Conservation (phyloP, 345 rosid genomes). For the Rhizophora apiculata region DNA sequence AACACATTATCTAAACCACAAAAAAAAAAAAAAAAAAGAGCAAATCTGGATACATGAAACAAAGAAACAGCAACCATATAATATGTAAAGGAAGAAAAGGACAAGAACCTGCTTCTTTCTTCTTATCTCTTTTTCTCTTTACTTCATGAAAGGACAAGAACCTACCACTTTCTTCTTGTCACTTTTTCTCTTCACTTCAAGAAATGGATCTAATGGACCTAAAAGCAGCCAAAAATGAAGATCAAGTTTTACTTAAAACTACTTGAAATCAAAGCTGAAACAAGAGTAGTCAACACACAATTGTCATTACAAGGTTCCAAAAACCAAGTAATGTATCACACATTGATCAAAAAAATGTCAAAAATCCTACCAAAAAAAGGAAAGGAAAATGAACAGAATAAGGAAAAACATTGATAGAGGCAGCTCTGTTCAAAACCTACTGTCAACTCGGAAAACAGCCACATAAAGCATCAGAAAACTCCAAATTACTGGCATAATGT, state of each 20-base stretch:
- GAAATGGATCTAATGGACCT: slow-evolving; percentile 60
- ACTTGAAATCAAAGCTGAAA: not conserved
- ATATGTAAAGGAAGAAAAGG: not conserved
- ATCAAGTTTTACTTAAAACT: not conserved
- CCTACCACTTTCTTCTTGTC: slow-evolving; percentile 81
- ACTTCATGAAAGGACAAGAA: slow-evolving; percentile 52
- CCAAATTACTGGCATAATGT: too few relatives aligned
- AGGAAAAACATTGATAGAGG: too few relatives aligned
- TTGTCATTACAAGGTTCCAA: not conserved
- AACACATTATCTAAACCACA: too few relatives aligned
- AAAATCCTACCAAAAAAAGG: too few relatives aligned
- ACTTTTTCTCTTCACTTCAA: slow-evolving; percentile 65
- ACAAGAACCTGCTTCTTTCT: slow-evolving; percentile 59
- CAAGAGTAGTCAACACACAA: not conserved
- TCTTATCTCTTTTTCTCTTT: slow-evolving; percentile 65
- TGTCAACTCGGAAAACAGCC: not conserved
- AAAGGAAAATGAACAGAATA: too few relatives aligned
- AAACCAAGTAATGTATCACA: not conserved
- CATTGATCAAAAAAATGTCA: not conserved
- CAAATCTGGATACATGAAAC: too few relatives aligned
- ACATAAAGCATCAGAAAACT: not conserved
- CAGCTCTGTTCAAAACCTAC: not conserved
- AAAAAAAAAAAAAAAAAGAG: too few relatives aligned
- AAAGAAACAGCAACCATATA: not conserved
- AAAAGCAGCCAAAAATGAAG: slow-evolving; percentile 7